These are phyloP conservation scores for Xylariaceae sp. DNA, from an alignment of 2,329 filamentous ascomycete genomes.

Conservation along the genomic window DNA sequence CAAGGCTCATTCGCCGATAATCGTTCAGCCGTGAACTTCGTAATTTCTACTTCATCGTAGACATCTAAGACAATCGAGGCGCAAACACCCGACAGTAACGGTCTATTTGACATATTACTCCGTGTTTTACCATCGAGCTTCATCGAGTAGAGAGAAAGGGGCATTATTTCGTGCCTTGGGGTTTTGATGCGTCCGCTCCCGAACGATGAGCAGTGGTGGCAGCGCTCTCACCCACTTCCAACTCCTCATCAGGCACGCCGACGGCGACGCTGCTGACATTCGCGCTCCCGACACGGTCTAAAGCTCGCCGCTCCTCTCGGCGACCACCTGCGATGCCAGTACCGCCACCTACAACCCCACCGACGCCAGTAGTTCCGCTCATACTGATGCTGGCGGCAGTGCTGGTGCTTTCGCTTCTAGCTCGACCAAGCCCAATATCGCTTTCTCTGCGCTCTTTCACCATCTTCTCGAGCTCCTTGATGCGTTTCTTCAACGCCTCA, in stretches of 20 bases:
- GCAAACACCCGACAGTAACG: neutral
- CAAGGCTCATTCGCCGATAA: neutral
- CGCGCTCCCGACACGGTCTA: conserved; percentile 45
- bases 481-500: conserved; percentile 55
- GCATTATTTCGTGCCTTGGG: conserved; percentile 1
- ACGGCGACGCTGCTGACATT: conserved; percentile 44
- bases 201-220: conserved; percentile 42
- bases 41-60: conserved; percentile 3
- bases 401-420: conserved; percentile 50
- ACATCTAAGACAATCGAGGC: neutral
- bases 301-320: conserved; percentile 33
- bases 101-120: neutral
- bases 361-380: conserved; percentile 32
- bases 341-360: conserved; percentile 31
- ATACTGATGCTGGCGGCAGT: conserved; percentile 49
- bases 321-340: conserved; percentile 46
- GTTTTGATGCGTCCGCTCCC: neutral
- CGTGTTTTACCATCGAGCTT: neutral
- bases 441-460: conserved; percentile 48
- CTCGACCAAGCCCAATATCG: conserved; percentile 32
- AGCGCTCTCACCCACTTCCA: conserved; percentile 59
- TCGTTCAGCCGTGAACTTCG: conserved; percentile 5
- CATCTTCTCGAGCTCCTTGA: conserved; percentile 58
- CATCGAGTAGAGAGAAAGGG: neutral
- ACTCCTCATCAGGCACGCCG: conserved; percentile 56